These are phyloP conservation scores for Luffa aegyptiaca DNA, from an alignment of 306 rosid species.

Conservation along the genomic window DNA sequence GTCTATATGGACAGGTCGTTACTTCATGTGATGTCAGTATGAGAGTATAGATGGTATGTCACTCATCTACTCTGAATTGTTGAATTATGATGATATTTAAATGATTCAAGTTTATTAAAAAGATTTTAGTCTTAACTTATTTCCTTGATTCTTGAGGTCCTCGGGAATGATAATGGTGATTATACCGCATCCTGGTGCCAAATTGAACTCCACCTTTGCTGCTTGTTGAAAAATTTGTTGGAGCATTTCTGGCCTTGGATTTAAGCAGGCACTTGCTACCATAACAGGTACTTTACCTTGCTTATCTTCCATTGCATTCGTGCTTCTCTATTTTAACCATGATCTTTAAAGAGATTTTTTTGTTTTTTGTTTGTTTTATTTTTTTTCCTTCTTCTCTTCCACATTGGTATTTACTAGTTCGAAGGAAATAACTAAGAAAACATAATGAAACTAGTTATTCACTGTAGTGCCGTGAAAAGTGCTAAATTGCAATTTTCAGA, in stretches of 20 bases:
- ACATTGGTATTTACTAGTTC: background rate
- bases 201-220: conserved; percentile 49
- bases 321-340: background rate
- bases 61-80: background rate
- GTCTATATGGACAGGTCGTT: conserved; percentile 70
- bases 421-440: background rate
- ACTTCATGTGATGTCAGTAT: conserved; percentile 68
- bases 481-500: background rate
- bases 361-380: background rate
- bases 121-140: background rate
- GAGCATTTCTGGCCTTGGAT: conserved; percentile 73
- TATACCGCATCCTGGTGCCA: conserved; percentile 46
- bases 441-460: background rate
- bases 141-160: conserved; percentile 31
- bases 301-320: background rate
- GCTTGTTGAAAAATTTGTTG: conserved; percentile 52
- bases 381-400: no score
- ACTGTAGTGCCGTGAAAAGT: background rate
- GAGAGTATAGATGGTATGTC: conserved; percentile 50
- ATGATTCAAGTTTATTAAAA: background rate
- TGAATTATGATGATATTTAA: background rate
- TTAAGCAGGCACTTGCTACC: conserved; percentile 72
- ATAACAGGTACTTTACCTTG: conserved; percentile 16
- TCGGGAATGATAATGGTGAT: conserved; percentile 50
- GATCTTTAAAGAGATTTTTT: background rate